These are phyloP conservation scores for Colletotrichum tanaceti DNA, from an alignment of 2,329 filamentous ascomycete genomes.

Conservation along the genomic window DNA sequence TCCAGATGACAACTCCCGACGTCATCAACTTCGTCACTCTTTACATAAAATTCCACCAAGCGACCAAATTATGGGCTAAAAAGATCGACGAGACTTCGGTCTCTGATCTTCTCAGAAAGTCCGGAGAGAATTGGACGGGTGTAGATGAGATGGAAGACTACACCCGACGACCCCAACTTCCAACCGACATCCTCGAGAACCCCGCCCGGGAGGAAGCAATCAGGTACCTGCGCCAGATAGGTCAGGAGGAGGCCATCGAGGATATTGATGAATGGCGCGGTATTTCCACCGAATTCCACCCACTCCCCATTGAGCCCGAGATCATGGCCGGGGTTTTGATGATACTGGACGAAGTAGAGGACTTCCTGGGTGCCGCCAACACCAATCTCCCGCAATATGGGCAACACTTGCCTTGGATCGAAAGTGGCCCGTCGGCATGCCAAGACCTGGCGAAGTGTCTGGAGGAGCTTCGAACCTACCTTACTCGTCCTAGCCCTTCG, in stretches of 20 bases:
- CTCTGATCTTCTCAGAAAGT: slow-evolving; percentile 15
- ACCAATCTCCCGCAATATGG: neutral
- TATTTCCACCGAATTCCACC: slow-evolving; percentile 43
- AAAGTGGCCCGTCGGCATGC: too few species aligned
- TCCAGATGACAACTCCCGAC: slow-evolving; percentile 3
- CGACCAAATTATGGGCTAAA: slow-evolving; percentile 9
- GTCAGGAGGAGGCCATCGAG: slow-evolving; percentile 10
- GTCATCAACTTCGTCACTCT: slow-evolving; percentile 22
- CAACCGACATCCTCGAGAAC: slow-evolving; percentile 42
- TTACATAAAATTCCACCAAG: slow-evolving; percentile 7
- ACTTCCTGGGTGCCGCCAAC: neutral
- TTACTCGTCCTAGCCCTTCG: neutral
- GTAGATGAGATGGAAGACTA: slow-evolving; percentile 32
- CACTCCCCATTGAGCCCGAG: slow-evolving; percentile 43
- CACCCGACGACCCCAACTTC: slow-evolving; percentile 44
- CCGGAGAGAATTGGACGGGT: slow-evolving; percentile 29
- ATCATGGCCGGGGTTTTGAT: slow-evolving; percentile 35
- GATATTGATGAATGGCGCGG: slow-evolving; percentile 41
- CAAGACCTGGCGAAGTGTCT: slow-evolving; percentile 1
- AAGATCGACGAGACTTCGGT: slow-evolving; percentile 29
- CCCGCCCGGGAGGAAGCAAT: slow-evolving; percentile 40
- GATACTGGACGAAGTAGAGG: neutral
- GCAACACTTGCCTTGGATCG: neutral
- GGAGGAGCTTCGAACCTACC: neutral
- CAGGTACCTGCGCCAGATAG: slow-evolving; percentile 40